phyloP scores from a whole-genome alignment of 2,329 filamentous ascomycete genomes.

The Aurifilum marmelostoma region DNA sequence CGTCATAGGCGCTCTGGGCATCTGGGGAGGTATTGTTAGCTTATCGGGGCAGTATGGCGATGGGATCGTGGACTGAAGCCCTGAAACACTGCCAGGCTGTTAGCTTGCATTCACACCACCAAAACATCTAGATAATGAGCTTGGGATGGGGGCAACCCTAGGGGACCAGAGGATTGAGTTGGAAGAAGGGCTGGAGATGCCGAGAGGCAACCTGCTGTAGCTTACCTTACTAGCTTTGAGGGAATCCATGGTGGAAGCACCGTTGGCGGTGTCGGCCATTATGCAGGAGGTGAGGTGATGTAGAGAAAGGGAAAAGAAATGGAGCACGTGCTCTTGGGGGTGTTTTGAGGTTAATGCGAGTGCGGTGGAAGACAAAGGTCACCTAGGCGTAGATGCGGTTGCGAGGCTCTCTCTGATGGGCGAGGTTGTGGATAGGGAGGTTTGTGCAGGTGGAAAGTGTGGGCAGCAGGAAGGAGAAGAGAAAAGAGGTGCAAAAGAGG shows the following conservation, averaged over 20 bases:
- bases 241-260: slow-evolving; percentile 48
- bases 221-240: slow-evolving; percentile 60
- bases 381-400: neutral
- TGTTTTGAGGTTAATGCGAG: neutral
- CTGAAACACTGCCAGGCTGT: slow-evolving; percentile 42
- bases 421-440: neutral
- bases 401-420: neutral
- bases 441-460: neutral
- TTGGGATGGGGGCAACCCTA: neutral
- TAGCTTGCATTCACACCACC: slow-evolving; percentile 34
- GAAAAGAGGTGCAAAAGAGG: slow-evolving; percentile 9
- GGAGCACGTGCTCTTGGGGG: slow-evolving; percentile 2
- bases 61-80: slow-evolving; percentile 24
- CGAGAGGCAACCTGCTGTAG: slow-evolving; percentile 21
- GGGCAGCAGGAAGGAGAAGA: neutral
- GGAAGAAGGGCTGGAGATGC: neutral
- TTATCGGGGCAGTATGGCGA: slow-evolving; percentile 31
- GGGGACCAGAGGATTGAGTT: neutral
- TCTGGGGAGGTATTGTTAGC: slow-evolving; percentile 46
- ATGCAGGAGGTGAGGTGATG: slow-evolving; percentile 23
- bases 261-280: slow-evolving; percentile 54
- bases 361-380: neutral
- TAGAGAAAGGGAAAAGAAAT: neutral
- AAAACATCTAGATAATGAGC: neutral
- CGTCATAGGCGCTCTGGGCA: slow-evolving; percentile 52